Base-by-base conservation (phyloP, 345 rosid species). In the Cardiospermum halicacabum region DNA sequence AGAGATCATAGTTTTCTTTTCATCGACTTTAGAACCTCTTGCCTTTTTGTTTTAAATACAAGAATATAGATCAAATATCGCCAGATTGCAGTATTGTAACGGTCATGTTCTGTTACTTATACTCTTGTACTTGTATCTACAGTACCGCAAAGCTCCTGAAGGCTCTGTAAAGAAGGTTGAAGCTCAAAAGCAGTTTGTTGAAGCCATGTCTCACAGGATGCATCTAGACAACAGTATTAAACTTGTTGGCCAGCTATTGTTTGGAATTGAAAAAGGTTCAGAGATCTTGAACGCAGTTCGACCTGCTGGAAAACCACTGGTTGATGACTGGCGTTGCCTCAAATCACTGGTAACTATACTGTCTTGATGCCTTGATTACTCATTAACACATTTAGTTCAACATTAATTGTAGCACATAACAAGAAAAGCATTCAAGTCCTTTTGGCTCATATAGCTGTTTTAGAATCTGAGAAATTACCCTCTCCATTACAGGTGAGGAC, bases 111-210 rank as follows among this genome's bases (percentile, higher is more conserved):
- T 58, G 16, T 11, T 5, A 34, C 60, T 7, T 50, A 32, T 50
- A 6, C n/a, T 11, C 28, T 18, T 3, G 45, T 50, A 2, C 11
- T 24, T n/a, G 39, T 39, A 58, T 69, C 34, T 81, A 67, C 74
- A 91, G 99, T 91, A 85, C 78, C 87, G 82, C 42, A 94, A 87
- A 69, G 96, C 99, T 56, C 96, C 96, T 3, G 96, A 95, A 69
- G 96, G 96, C 60, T 87, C 96, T 37, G 10, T 68, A 0, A 83
- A 90, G 70, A 91, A 91, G 82, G 47, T 64, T 28, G 78, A 87
- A 76, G 92, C 96, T 27, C 93, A 89, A 76, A 87, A 84, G 77
- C 87, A 87, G 72, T 62, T 91, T 30, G 77, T 91, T 63, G 99
- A 95, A 75, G 96, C 83, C 60, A 91, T 89, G 92, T 84, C 99